Base-by-base conservation (phyloP, 148 eudicot species). In the Cornus suecica region DNA sequence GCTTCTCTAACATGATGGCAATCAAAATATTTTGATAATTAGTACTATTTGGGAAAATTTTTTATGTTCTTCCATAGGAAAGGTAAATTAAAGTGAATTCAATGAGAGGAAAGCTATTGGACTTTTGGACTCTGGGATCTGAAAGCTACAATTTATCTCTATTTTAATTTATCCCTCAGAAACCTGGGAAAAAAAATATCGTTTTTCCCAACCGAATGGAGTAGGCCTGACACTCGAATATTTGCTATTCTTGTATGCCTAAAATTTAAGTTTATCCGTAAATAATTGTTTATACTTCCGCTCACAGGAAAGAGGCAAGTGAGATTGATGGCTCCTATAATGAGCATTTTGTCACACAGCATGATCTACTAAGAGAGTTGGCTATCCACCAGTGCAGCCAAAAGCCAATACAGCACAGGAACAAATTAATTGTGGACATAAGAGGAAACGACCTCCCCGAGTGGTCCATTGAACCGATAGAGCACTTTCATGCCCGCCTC, bases 311-410 rank as follows among this genome's bases (percentile, higher is more conserved):
- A 66, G 73, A 66, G 65, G 74, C 72, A 61, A 27, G 51, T 26
- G 74, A 51, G 23, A 51, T 5, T 66, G 31, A 30, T 67, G 74
- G 70, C 30, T 77, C 66, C 56, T 78, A 80, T 65, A 72, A 48
- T 48, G 54, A 48, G 54, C 54, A 48, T 48, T 48, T 48, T 48
- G 54, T 48, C 54, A 13, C 20, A 10, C 86, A 78, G 60, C 86
- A 80, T 68, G 86, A 84, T 80, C 58, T 80, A 13, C 68, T 84
- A 41, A 78, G 87, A 58, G 79, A 78, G 45, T 29, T 84, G 26
- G 80, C 78, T 22, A 74, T 80, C 29, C 61, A 80, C 42, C 67
- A 32, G 34, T 60, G 74, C 26, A 42, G 67, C 52, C 76, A 74
- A 48, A 61, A 70, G 30, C 10, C 18, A 26, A 61, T 80, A 45